Base-by-base conservation (phyloP, 345 rosid genomes). In the Psidium guajava region DNA sequence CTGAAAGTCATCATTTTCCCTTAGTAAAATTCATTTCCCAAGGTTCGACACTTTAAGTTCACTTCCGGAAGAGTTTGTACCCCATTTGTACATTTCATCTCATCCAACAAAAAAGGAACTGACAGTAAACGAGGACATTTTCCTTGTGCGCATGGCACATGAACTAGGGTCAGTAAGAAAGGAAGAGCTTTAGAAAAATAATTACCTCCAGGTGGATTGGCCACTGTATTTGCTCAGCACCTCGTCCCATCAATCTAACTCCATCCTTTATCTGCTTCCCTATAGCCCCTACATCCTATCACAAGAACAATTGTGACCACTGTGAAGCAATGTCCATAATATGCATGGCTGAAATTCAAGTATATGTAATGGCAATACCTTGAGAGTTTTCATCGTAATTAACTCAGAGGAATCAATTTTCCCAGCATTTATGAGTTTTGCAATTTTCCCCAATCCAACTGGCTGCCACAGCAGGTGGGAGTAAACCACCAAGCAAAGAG, bases 311-410 rank as follows among this genome's bases (percentile, higher is more conserved):
- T 52, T 4, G 24, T 32, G 2, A 50, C 83, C 56, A 27, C 15
- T 82, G 12, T 27, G 42, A 82, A 52, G 83, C 55, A 12, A 74
- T 25, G 82, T 3, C 56, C 18, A 21, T n/a, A n/a, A 47, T 28
- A 44, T 32, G 14, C 36, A 84, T 61, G 55, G 75, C 56, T 13
- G 25, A 59, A 61, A 64, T 28, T 14, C 52, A 13, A 58, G 75
- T 50, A 57, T 28, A 49, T 47, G 80, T 28, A 77, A 73, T 54
- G 15, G 84, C 54, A 53, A 4, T 87, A 95, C 99, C 97, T 93
- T 96, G 91, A 97, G 99, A 80, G 94, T 96, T 90, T 97, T 97
- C 99, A 96, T 97, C 5, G 99, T 97, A 84, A 97, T 94, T 83
- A 97, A 84, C 86, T 96, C 99, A 90, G 95, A 98, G n/a, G 98